Base-by-base conservation (phyloP, 2,329 filamentous ascomycete species). In the Aspergillus ibericus region DNA sequence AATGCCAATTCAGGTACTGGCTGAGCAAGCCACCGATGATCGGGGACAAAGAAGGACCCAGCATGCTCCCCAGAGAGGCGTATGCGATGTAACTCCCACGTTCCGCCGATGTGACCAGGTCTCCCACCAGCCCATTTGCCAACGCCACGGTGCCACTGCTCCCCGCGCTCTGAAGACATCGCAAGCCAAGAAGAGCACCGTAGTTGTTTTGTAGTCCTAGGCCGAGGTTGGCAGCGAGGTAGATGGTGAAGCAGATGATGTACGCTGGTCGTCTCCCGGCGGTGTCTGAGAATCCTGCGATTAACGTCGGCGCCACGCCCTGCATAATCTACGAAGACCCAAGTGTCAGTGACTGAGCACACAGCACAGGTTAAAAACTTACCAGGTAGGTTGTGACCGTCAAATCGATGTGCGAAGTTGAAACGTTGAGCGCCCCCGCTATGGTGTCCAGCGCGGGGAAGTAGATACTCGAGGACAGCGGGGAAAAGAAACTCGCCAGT, bases 1-100 rank as follows among this genome's bases (percentile, higher is more conserved):
- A 67, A 15, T 67, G 78, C 87, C 88, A 90, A 18, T 85, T 83
- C 0, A 88, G 79, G 63, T 83, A 88, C 65, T 89, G 78, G n/a
- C 82, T 81, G 25, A 91, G 72, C 0, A 90, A 62, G 0, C 88
- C 88, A 15, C 88, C 88, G 2, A 90, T 75, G 1, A 88, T 80
- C 0, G 88, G 87, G 0, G 83, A 76, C 0, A 89, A 68, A 3
- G 78, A 70, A 1, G 78, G 77, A 0, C 76, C 79, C 5, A 79
- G 59, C 55, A 88, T 80, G 55, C 82, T 83, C 9, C 90, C 91
- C 67, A 59, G 58, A 0, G 53, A 61, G 88, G 80, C 72, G n/a
- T 75, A 73, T 22, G 73, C 76, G 70, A 78, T 78, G 50, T 78
- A 78, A 18, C 66, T 72, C 6, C 76, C 77, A 53, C 76, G 65